Evolutionary conservation across 495 filamentous ascomycete genomes (phyloP), one percentile per base, ranked within the genome.

Genomic region (Diplogelasinospora grovesii): DNA sequence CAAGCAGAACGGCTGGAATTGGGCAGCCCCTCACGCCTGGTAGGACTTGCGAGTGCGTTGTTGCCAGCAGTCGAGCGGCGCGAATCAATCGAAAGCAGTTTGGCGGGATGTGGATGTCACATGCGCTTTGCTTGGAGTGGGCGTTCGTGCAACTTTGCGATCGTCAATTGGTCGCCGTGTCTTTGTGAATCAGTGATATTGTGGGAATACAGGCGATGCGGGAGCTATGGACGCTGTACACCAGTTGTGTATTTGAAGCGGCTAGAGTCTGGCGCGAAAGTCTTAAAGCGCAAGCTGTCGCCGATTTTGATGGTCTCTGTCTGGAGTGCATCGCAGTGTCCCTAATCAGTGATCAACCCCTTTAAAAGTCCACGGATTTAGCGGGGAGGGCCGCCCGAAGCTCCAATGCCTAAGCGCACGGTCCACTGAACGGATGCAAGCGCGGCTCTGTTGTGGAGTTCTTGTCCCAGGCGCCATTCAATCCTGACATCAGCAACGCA

Each of bases 21-120:
- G n/a, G n/a, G n/a, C n/a, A n/a, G n/a, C 45, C 45, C 45, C 45
- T 48, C 45, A 48, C 45, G 44, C 44, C 44, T 22, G 36, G 16
- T 22, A 24, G 29, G 7, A 18, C 14, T 14, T n/a, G n/a, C 29
- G 20, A 32, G 29, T 18, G 29, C 29, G 29, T 2, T 18, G 7
- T 18, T 16, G 14, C 29, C 8, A n/a, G 35, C 35, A 23, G 35
- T 23, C 35, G 16, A 37, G 14, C 35, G 35, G 35, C 14, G 11
- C 14, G 18, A 22, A 10, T 32, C 29, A 32, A 32, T 15, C 3
- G 22, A 14, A 14, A 23, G n/a, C 7, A 16, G 35, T 16, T 14
- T 11, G 21, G 35, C 2, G 22, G 18, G 40, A 20, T n/a, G n/a
- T 22, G 40, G 22, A 43, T 19, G 40, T 43, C 40, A 43, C 40